phyloP scores from a whole-genome alignment of 768 basidiomycete genomes.

The Leccinum fibrillosum region DNA sequence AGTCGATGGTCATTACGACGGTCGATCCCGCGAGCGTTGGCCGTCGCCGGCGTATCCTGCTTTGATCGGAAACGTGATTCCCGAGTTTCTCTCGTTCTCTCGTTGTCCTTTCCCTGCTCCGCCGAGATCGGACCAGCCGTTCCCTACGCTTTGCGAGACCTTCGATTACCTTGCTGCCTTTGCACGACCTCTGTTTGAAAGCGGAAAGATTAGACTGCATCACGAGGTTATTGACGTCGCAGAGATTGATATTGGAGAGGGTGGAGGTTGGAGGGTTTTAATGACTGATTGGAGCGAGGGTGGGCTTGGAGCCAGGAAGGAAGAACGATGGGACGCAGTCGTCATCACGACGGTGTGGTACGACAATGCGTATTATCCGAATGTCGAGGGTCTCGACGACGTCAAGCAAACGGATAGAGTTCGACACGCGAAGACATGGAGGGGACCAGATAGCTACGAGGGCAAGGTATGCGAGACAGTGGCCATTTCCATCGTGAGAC shows the following conservation, averaged over 20 bases:
- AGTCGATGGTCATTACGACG: not conserved
- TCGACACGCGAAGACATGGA: slow-evolving; percentile 42
- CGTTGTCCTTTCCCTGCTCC: slow-evolving; percentile 27
- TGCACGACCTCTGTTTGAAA: slow-evolving; percentile 20
- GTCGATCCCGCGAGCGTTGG: slow-evolving; percentile 30
- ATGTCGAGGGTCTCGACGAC: slow-evolving; percentile 40
- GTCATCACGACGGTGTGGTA: slow-evolving; percentile 46
- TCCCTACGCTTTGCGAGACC: slow-evolving; percentile 29
- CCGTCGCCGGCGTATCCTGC: slow-evolving; percentile 46
- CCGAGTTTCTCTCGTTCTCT: slow-evolving; percentile 37
- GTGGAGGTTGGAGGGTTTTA: slow-evolving; percentile 39
- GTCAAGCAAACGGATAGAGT: slow-evolving; percentile 33
- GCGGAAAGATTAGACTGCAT: slow-evolving; percentile 37
- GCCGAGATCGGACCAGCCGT: slow-evolving; percentile 23
- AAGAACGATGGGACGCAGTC: slow-evolving; percentile 48
- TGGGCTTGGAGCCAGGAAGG: slow-evolving; percentile 18
- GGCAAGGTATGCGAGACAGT: slow-evolving; percentile 23
- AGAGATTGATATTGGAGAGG: slow-evolving; percentile 28
- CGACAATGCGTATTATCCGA: slow-evolving; percentile 44
- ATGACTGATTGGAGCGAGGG: slow-evolving; percentile 36
- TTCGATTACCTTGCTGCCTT: slow-evolving; percentile 27
- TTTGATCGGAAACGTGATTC: slow-evolving; percentile 49
- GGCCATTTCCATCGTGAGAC: not conserved
- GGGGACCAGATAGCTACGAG: slow-evolving; percentile 37
- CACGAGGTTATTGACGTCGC: slow-evolving; percentile 39